phyloP scores from a whole-genome alignment of 192 early-diverging fungal genomes.

The Coemansia sp. region DNA sequence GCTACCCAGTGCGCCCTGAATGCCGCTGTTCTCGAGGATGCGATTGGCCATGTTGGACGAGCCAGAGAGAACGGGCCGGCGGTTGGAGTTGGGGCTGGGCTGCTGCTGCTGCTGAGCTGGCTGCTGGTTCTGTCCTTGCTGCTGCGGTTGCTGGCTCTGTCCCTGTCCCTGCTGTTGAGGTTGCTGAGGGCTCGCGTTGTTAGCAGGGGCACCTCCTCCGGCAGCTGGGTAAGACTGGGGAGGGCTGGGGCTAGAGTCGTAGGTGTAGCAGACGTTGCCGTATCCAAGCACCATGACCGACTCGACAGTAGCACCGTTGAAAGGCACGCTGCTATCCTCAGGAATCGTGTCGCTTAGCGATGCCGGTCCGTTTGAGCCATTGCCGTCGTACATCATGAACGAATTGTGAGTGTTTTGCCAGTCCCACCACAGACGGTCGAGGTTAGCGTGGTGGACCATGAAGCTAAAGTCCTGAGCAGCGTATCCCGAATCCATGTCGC shows the following conservation, averaged over 20 bases:
- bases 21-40: constrained; percentile 20
- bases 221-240: constrained; percentile 36
- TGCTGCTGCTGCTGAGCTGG: constrained; percentile 16
- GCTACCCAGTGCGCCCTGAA: constrained; percentile 31
- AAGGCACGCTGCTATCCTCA: constrained; percentile 30
- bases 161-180: constrained; percentile 1
- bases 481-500: constrained; percentile 49
- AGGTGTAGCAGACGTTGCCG: constrained; percentile 50
- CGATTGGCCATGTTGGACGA: constrained; percentile 34
- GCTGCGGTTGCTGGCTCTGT: constrained; percentile 9
- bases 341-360: constrained; percentile 33
- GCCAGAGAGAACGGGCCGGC: constrained; percentile 14
- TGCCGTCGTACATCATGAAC: constrained; percentile 45
- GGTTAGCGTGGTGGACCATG: constrained; percentile 53
- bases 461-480: constrained; percentile 54
- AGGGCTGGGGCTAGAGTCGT: constrained; percentile 32
- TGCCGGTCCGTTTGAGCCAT: constrained; percentile 23
- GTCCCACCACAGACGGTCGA: constrained; percentile 56
- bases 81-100: background rate
- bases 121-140: constrained; percentile 8
- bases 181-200: background rate
- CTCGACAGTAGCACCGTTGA: constrained; percentile 34
- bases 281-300: constrained; percentile 53
- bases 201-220: constrained; percentile 8
- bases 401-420: constrained; percentile 49